Evolutionary conservation across 257 asterid species (phyloP).

Genomic region (Fraxinus pennsylvanica): DNA sequence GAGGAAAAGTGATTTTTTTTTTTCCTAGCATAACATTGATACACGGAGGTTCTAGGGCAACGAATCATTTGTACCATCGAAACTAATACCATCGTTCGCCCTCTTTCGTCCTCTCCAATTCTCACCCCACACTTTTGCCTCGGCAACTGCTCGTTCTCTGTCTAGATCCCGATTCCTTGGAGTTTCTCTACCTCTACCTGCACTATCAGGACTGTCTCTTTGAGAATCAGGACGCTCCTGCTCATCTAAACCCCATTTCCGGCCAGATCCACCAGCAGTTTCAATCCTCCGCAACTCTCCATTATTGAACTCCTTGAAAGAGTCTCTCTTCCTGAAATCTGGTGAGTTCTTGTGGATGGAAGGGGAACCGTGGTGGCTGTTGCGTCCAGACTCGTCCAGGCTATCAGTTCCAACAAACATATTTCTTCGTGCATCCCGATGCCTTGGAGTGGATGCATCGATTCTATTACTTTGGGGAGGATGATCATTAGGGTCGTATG

Average conservation of each 20-base stretch:
- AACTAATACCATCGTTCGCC: conserved; percentile 48
- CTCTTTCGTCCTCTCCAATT: conserved; percentile 77
- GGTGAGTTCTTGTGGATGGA: conserved; percentile 74
- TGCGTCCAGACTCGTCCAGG: conserved; percentile 41
- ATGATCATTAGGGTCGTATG: conserved; percentile 50
- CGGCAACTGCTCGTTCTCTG: conserved; percentile 86
- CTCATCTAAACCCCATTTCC: conserved; percentile 71
- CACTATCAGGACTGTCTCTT: conserved; percentile 66
- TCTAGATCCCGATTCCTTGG: conserved; percentile 70
- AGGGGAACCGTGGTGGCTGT: conserved; percentile 56
- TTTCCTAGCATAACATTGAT: neutral
- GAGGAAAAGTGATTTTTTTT: neutral
- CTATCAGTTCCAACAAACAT: conserved; percentile 42
- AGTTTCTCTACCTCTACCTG: conserved; percentile 61
- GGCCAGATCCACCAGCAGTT: conserved; percentile 63
- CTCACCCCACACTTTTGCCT: conserved; percentile 95
- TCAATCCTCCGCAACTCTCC: conserved; percentile 63
- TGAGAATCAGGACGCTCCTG: conserved; percentile 53
- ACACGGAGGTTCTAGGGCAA: neutral
- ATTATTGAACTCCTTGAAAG: conserved; percentile 36
- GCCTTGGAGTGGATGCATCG: conserved; percentile 46
- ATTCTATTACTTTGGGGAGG: conserved; percentile 36
- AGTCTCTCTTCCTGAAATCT: conserved; percentile 57
- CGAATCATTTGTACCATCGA: conserved; percentile 58
- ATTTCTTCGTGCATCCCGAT: conserved; percentile 44